Conservation (phyloP, 75 land plant genomes). For the Pseudotsuga menziesii region DNA sequence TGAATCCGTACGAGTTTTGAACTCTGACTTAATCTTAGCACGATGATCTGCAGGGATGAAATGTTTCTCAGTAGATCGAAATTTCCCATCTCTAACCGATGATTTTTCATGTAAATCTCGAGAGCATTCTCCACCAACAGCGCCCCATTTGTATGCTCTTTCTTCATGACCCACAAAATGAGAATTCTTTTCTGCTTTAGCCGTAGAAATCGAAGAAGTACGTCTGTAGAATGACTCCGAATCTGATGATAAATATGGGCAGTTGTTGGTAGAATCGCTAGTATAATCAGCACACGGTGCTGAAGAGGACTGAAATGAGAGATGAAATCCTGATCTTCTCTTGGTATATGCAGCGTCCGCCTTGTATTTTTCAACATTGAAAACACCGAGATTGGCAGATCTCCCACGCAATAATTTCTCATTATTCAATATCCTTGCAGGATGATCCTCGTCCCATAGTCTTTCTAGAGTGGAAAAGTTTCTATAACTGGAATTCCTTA, state of each 20-base stretch:
- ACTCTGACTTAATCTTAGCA: not conserved
- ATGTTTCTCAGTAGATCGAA: not conserved
- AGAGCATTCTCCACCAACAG: not conserved
- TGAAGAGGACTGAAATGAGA: not conserved
- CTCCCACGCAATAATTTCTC: not conserved
- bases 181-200: not conserved
- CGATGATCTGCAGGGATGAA: not conserved
- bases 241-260: constrained; percentile 5
- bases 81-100: not conserved
- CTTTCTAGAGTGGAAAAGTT: not conserved
- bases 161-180: not conserved
- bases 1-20: constrained; percentile 26
- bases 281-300: not conserved
- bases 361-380: not conserved
- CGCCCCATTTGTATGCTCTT: not conserved
- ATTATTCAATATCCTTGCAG: not conserved
- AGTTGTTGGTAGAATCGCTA: not conserved
- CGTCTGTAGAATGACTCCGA: not conserved
- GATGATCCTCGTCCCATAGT: not conserved
- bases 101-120: not conserved
- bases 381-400: constrained; percentile 1
- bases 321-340: not conserved
- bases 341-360: too few relatives aligned
- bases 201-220: too few relatives aligned
- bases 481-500: not conserved